phyloP scores from a whole-genome alignment of 441 rosid species.

The Euphorbia celastroides region DNA sequence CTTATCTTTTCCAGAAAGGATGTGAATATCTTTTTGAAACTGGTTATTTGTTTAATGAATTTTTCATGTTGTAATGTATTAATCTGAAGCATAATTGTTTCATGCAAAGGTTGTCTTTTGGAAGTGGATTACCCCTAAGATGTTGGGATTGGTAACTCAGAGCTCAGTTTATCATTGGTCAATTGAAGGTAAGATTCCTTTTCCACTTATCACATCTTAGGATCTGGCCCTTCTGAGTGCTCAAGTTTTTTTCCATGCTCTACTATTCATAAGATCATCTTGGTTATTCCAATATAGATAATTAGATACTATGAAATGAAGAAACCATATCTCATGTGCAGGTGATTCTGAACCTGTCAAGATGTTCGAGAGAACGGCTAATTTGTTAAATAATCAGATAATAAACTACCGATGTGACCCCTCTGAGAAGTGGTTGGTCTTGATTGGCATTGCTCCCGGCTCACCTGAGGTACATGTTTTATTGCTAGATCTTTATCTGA shows the following conservation, averaged over 20 bases:
- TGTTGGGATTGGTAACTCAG: constrained; percentile 97
- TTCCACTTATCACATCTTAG: constrained; percentile 2
- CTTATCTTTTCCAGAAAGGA: background rate
- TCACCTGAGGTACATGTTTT: constrained; percentile 78
- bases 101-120: constrained; percentile 80
- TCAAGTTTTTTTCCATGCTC: background rate
- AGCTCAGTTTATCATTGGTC: constrained; percentile 95
- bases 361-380: constrained; percentile 98
- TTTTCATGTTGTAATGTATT: constrained; percentile 1
- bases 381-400: constrained; percentile 89
- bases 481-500: background rate
- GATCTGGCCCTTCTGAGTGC: constrained; percentile 2
- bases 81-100: too few species aligned
- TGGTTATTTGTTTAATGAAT: background rate
- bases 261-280: background rate
- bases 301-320: too few species aligned
- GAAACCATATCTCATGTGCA: constrained; percentile 22
- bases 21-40: background rate
- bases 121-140: constrained; percentile 94
- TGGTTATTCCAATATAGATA: constrained; percentile 6
- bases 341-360: constrained; percentile 98
- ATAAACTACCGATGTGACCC: constrained; percentile 95
- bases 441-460: constrained; percentile 99
- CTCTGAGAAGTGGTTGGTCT: constrained; percentile 94
- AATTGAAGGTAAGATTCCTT: constrained; percentile 68